Evolutionary conservation across 441 rosid species (phyloP).

Genomic region (Hura crepitans): DNA sequence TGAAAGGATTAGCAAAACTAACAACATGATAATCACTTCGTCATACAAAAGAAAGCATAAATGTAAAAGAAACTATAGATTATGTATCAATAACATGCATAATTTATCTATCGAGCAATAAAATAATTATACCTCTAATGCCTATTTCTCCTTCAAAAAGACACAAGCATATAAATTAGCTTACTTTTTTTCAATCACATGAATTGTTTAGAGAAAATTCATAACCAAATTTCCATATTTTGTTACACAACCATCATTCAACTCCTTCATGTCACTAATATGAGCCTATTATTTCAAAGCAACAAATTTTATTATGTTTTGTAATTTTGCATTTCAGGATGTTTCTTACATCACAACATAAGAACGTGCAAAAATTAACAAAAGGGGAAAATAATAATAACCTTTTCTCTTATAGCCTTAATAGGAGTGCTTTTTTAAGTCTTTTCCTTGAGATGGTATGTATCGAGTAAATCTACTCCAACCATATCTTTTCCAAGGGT

Average conservation of each 20-base stretch:
- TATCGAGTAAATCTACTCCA: slow-evolving; percentile 52
- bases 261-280: slow-evolving; percentile 46
- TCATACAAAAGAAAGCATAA: slow-evolving; percentile 8
- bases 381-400: slow-evolving; percentile 27
- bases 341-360: slow-evolving; percentile 16
- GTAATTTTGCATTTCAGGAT: background rate
- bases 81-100: slow-evolving; percentile 16
- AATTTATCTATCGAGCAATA: slow-evolving; percentile 12
- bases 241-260: slow-evolving; percentile 45
- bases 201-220: slow-evolving; percentile 83
- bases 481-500: slow-evolving; percentile 30
- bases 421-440: slow-evolving; percentile 34
- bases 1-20: slow-evolving; percentile 16
- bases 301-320: slow-evolving; percentile 13
- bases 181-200: slow-evolving; percentile 83
- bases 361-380: slow-evolving; percentile 15
- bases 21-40: background rate
- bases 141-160: slow-evolving; percentile 64
- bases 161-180: slow-evolving; percentile 76
- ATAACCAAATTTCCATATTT: slow-evolving; percentile 75
- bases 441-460: slow-evolving; percentile 62
- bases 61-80: slow-evolving; percentile 2
- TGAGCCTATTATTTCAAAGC: slow-evolving; percentile 45
- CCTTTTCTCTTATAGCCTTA: slow-evolving; percentile 38
- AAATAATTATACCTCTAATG: slow-evolving; percentile 55